These are phyloP conservation scores for Populus tremula DNA, from an alignment of 345 rosid species.

Conservation along the genomic window DNA sequence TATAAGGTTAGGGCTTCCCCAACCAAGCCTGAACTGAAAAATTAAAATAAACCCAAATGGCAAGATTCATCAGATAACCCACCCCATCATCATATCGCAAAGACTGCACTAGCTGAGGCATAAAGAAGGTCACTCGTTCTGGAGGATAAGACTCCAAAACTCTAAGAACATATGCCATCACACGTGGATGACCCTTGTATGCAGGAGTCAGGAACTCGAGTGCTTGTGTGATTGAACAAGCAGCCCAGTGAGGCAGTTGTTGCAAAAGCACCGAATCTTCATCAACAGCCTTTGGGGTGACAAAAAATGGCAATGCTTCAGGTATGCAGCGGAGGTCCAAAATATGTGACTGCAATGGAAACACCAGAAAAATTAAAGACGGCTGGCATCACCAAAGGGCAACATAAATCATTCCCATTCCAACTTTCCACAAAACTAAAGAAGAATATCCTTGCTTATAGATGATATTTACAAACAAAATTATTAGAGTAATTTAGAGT, in stretches of 20 bases:
- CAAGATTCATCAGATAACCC: constrained; percentile 26
- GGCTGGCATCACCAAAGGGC: background rate
- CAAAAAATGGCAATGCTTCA: constrained; percentile 95
- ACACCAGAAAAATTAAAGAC: background rate
- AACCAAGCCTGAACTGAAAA: background rate
- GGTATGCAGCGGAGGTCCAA: constrained; percentile 76
- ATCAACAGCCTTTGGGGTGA: constrained; percentile 90
- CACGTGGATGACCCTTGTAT: constrained; percentile 96
- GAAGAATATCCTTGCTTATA: background rate
- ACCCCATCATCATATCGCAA: constrained; percentile 90
- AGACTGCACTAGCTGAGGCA: constrained; percentile 98
- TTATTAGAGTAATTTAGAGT: background rate
- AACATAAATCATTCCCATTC: background rate
- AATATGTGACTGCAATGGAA: constrained; percentile 65
- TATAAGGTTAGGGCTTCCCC: background rate
- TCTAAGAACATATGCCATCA: constrained; percentile 98
- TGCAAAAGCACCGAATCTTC: constrained; percentile 91
- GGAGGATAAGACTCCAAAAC: constrained; percentile 99
- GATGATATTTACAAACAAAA: background rate
- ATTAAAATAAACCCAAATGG: background rate
- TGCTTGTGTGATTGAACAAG: constrained; percentile 95
- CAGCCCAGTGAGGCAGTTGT: constrained; percentile 99
- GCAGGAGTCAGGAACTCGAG: constrained; percentile 93
- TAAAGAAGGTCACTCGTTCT: constrained; percentile 88
- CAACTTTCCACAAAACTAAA: background rate